These are phyloP conservation scores for Pseudohalonectria lignicola DNA, from an alignment of 2,329 filamentous ascomycete species.

Conservation along the genomic window DNA sequence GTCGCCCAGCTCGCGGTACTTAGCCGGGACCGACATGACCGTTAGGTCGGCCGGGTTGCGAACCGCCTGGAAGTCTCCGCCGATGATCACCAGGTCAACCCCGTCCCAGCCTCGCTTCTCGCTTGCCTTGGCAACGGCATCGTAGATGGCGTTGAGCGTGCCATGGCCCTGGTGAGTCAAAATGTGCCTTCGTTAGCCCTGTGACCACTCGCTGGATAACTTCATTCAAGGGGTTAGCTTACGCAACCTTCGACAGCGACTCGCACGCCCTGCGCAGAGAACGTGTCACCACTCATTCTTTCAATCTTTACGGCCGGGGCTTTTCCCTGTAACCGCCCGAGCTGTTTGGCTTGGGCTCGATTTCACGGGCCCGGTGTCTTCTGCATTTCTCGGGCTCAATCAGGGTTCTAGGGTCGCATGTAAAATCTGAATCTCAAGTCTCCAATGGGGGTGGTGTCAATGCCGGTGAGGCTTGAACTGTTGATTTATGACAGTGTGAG, in stretches of 20 bases:
- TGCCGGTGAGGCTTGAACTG: too few relatives aligned
- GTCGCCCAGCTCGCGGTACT: slow-evolving; percentile 81
- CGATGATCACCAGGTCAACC: slow-evolving; percentile 86
- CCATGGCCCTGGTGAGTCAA: slow-evolving; percentile 76
- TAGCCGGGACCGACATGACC: slow-evolving; percentile 79
- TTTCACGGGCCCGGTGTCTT: too few relatives aligned
- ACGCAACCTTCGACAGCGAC: slow-evolving; percentile 84
- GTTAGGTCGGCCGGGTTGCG: slow-evolving; percentile 82
- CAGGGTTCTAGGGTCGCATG: too few relatives aligned
- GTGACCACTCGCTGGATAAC: background rate
- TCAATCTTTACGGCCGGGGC: background rate
- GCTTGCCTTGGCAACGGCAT: slow-evolving; percentile 59
- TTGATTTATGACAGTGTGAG: too few relatives aligned
- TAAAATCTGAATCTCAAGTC: too few relatives aligned
- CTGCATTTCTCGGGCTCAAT: too few relatives aligned
- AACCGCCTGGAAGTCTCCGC: slow-evolving; percentile 89
- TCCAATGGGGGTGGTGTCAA: too few relatives aligned
- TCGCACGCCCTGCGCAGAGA: slow-evolving; percentile 39
- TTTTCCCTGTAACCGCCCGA: too few relatives aligned
- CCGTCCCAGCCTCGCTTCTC: slow-evolving; percentile 63
- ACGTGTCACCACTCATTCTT: slow-evolving; percentile 21
- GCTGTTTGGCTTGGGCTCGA: too few relatives aligned
- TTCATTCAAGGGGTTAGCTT: slow-evolving; percentile 25
- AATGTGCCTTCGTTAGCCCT: background rate
- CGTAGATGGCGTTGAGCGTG: slow-evolving; percentile 83